phyloP scores from a whole-genome alignment of 2,329 filamentous ascomycete genomes.

The Fusarium sp. region DNA sequence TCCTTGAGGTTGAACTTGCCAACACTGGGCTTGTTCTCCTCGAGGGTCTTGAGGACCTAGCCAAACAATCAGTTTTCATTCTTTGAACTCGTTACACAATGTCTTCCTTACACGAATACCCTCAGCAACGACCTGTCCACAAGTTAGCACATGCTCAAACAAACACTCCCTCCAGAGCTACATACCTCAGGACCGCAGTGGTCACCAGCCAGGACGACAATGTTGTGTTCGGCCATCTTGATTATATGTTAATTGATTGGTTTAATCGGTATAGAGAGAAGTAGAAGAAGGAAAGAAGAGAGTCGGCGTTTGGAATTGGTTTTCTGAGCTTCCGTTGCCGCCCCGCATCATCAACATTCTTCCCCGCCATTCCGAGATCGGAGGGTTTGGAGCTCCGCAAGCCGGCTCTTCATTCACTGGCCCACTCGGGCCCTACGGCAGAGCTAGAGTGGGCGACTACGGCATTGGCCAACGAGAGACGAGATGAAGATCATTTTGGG shows the following conservation, averaged over 20 bases:
- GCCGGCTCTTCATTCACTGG: conserved; percentile 38
- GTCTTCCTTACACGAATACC: conserved; percentile 76
- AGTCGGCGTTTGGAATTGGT: conserved; percentile 13
- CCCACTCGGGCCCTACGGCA: conserved; percentile 33
- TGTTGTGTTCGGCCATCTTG: conserved; percentile 76
- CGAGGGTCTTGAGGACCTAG: conserved; percentile 82
- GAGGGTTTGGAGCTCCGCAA: conserved; percentile 42
- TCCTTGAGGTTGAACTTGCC: conserved; percentile 89
- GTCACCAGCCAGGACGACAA: conserved; percentile 86
- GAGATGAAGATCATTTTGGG: conserved; percentile 37
- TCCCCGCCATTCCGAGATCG: conserved; percentile 55
- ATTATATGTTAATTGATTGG: background rate
- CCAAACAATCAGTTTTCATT: background rate
- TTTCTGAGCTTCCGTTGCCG: conserved; percentile 35
- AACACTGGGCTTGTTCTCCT: conserved; percentile 75
- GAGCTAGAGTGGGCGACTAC: conserved; percentile 25
- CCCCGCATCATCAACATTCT: conserved; percentile 42
- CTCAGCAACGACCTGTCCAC: conserved; percentile 77
- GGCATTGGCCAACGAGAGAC: conserved; percentile 39
- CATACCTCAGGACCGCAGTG: conserved; percentile 87
- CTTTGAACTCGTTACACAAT: background rate
- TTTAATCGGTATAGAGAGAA: background rate
- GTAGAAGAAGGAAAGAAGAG: conserved; percentile 12
- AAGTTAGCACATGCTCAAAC: conserved; percentile 34
- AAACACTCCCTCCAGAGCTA: conserved; percentile 10